These are phyloP conservation scores for Filobasidium floriforme DNA, from an alignment of 768 basidiomycete species.

Conservation along the genomic window DNA sequence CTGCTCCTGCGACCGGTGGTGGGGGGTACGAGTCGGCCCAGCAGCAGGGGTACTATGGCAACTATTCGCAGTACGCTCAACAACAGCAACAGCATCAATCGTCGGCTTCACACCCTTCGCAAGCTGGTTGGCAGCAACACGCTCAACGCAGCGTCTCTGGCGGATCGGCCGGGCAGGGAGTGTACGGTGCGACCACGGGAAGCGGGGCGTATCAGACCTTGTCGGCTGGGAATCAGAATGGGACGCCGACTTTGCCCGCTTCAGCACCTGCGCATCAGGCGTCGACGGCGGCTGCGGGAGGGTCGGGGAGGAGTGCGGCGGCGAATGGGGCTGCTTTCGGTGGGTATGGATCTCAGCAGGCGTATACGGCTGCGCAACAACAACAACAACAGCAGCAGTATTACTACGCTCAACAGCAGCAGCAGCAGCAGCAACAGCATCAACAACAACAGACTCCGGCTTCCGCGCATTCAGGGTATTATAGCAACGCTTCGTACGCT, in stretches of 20 bases:
- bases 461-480: neutral
- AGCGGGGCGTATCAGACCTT: slow-evolving; percentile 7
- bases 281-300: neutral
- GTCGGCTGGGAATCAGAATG: neutral
- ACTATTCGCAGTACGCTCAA: neutral
- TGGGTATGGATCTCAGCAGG: slow-evolving; percentile 10
- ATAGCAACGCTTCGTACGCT: neutral
- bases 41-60: neutral
- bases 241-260: slow-evolving; percentile 16
- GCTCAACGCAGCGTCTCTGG: slow-evolving; percentile 3
- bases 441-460: slow-evolving; percentile 11
- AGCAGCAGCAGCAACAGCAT: slow-evolving; percentile 24
- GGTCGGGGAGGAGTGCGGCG: neutral
- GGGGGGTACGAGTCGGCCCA: neutral
- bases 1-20: neutral
- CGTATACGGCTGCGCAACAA: neutral
- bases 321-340: slow-evolving; percentile 19
- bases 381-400: slow-evolving; percentile 21
- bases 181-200: neutral
- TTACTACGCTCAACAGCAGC: slow-evolving; percentile 25
- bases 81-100: slow-evolving; percentile 4
- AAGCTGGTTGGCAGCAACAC: neutral
- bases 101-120: neutral
- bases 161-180: neutral
- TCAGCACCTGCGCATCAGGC: slow-evolving; percentile 26